A percentile compares a stretch with the other conserved stretches of the same genome.
Evolutionary conservation across 352 stramenopile species (phyloP).

Genomic region (Plasmopara viticola): DNA sequence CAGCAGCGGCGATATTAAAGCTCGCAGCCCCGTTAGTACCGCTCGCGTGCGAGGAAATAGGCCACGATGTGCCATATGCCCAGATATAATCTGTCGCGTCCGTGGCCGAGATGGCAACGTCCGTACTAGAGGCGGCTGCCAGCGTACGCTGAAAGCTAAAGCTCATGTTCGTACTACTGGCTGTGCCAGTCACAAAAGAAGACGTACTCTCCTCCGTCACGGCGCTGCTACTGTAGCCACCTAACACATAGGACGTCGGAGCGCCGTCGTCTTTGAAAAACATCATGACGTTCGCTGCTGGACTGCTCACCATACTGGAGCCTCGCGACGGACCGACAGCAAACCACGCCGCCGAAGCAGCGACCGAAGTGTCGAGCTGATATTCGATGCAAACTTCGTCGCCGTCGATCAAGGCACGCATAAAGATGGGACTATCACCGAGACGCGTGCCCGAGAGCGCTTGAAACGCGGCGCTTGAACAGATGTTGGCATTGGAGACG

Average conservation of each 20-base stretch:
- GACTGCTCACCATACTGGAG: slow-evolving; percentile 61
- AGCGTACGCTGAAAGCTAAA: slow-evolving; percentile 73
- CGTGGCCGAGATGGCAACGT: slow-evolving; percentile 42
- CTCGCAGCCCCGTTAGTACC: slow-evolving; percentile 48
- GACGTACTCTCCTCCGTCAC: slow-evolving; percentile 39
- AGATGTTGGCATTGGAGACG: slow-evolving; percentile 34
- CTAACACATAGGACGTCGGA: slow-evolving; percentile 44
- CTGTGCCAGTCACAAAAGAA: slow-evolving; percentile 32
- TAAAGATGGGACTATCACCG: slow-evolving; percentile 50
- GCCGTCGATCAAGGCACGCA: slow-evolving; percentile 50
- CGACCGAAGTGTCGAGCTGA: slow-evolving; percentile 32
- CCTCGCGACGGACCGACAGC: slow-evolving; percentile 42
- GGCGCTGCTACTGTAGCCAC: slow-evolving; percentile 37
- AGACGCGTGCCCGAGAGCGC: slow-evolving; percentile 37
- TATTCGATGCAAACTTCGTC: slow-evolving; percentile 67
- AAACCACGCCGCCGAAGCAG: slow-evolving; percentile 47
- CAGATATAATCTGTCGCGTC: slow-evolving; percentile 49
- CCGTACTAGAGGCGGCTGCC: slow-evolving; percentile 32
- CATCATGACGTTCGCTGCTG: slow-evolving; percentile 64
- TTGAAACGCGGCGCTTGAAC: slow-evolving; percentile 45
- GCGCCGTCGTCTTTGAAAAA: slow-evolving; percentile 39
- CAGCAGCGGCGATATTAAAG: slow-evolving; percentile 39
- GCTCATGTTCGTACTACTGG: slow-evolving; percentile 37
- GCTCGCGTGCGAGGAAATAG: slow-evolving; percentile 39
- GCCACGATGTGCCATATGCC: slow-evolving; percentile 63